These are phyloP conservation scores for Ogataea wickerhamii DNA, from an alignment of 805 yeast species.

Conservation along the genomic window DNA sequence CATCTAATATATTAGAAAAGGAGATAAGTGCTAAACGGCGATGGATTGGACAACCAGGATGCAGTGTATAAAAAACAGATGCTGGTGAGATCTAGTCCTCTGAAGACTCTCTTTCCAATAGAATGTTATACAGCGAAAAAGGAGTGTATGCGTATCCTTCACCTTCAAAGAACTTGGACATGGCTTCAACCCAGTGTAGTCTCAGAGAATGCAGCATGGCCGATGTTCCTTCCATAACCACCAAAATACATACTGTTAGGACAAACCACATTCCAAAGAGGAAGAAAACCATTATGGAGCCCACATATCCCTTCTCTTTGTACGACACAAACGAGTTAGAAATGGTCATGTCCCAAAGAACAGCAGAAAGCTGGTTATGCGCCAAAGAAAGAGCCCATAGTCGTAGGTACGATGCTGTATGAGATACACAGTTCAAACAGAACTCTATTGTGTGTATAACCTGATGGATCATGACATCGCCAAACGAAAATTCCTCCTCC, in stretches of 20 bases:
- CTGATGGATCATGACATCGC: slow-evolving; percentile 73
- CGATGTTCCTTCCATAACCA: slow-evolving; percentile 80
- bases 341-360: slow-evolving; percentile 74
- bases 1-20: no score
- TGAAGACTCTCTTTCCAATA: slow-evolving; percentile 14
- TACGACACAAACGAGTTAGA: slow-evolving; percentile 48
- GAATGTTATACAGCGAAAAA: slow-evolving; percentile 43
- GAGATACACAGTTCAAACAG: slow-evolving; percentile 75
- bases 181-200: slow-evolving; percentile 79
- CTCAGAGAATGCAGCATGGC: slow-evolving; percentile 78
- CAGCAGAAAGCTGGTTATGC: slow-evolving; percentile 73
- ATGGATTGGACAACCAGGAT: no score
- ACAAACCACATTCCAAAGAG: slow-evolving; percentile 75
- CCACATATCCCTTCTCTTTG: slow-evolving; percentile 48
- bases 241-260: slow-evolving; percentile 64
- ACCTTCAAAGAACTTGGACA: slow-evolving; percentile 77
- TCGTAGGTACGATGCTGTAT: slow-evolving; percentile 74
- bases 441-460: slow-evolving; percentile 80
- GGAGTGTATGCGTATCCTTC: slow-evolving; percentile 70
- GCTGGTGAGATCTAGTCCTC: slow-evolving; percentile 2
- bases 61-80: no score
- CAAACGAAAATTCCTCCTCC: slow-evolving; percentile 46
- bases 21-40: no score
- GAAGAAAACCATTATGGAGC: slow-evolving; percentile 54
- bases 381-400: slow-evolving; percentile 79